Evolutionary conservation across 495 filamentous ascomycete genomes (phyloP).

Genomic region (Rusavskia elegans): DNA sequence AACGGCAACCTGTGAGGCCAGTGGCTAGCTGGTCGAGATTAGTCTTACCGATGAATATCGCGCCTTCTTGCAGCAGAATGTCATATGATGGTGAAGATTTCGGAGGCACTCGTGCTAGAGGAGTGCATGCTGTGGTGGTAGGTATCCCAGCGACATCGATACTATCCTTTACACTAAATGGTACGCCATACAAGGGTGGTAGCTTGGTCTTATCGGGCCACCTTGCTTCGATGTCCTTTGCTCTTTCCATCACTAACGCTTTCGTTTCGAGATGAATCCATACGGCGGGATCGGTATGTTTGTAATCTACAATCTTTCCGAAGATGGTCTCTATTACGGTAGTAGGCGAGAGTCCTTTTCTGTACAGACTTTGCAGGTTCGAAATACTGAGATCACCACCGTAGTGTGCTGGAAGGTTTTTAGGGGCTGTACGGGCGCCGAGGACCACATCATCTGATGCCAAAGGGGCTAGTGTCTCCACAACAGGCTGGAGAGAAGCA

Average conservation of each 20-base stretch:
- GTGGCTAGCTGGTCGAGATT: constrained; percentile 58
- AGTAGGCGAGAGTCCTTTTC: background rate
- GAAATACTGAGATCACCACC: constrained; percentile 1
- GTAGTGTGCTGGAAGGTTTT: too few species aligned
- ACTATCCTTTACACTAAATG: constrained; percentile 49
- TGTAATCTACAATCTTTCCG: constrained; percentile 28
- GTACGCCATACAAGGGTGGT: constrained; percentile 46
- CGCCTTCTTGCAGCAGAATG: constrained; percentile 28
- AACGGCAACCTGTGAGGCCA: constrained; percentile 43
- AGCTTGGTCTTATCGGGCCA: constrained; percentile 27
- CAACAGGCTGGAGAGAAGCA: constrained; percentile 18
- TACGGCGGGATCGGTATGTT: constrained; percentile 31
- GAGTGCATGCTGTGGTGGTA: constrained; percentile 44
- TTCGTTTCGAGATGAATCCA: constrained; percentile 34
- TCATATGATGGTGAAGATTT: constrained; percentile 23
- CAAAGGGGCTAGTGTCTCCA: constrained; percentile 2
- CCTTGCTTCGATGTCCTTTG: constrained; percentile 24
- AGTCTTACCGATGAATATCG: constrained; percentile 47
- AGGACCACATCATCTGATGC: too few species aligned
- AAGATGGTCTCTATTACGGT: constrained; percentile 18
- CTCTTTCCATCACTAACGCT: constrained; percentile 24
- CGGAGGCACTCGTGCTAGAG: constrained; percentile 32
- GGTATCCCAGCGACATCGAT: constrained; percentile 40
- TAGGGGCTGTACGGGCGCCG: too few species aligned
- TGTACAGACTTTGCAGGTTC: constrained; percentile 22